Conservation (phyloP, 2,329 filamentous ascomycete genomes). For the Tolypocladium inflatum region DNA sequence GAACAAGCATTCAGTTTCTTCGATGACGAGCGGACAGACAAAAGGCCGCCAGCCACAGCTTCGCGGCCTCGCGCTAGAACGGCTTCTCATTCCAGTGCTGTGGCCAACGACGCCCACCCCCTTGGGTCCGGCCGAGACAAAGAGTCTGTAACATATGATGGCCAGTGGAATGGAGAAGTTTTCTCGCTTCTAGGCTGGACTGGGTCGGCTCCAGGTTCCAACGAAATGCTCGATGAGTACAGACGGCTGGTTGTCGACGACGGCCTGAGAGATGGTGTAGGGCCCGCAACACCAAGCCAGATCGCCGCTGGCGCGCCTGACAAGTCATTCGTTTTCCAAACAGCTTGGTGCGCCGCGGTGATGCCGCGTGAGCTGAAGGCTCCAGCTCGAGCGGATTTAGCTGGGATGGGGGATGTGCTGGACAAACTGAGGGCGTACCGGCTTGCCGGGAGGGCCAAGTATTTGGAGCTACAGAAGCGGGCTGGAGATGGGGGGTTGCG, state of each 20-base stretch:
- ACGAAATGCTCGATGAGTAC: conserved; percentile 36
- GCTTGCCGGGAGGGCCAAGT: conserved; percentile 18
- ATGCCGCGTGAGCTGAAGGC: conserved; percentile 19
- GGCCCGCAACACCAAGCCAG: conserved; percentile 39
- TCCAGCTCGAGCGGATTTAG: conserved; percentile 20
- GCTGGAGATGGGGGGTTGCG: conserved; percentile 3
- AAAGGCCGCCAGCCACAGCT: conserved; percentile 2
- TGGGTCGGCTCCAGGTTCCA: conserved; percentile 24
- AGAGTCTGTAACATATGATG: conserved; percentile 14
- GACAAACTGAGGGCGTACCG: conserved; percentile 31
- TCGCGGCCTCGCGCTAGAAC: conserved; percentile 1
- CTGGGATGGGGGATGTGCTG: conserved; percentile 34
- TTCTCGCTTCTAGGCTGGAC: conserved; percentile 33
- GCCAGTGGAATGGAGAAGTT: conserved; percentile 14
- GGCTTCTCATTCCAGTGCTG: conserved; percentile 4
- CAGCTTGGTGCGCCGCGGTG: conserved; percentile 42
- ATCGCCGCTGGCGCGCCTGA: conserved; percentile 38
- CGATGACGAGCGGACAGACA: conserved; percentile 13
- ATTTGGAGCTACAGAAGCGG: conserved; percentile 9
- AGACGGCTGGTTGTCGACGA: conserved; percentile 31
- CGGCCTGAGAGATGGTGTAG: conserved; percentile 25
- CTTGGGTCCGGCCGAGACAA: conserved; percentile 8
- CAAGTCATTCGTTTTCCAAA: conserved; percentile 35
- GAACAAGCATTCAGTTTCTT: conserved; percentile 37
- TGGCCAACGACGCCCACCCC: neutral